Evolutionary conservation across 352 stramenopile genomes (phyloP).

Genomic region (Globisporangium okanoganense): DNA sequence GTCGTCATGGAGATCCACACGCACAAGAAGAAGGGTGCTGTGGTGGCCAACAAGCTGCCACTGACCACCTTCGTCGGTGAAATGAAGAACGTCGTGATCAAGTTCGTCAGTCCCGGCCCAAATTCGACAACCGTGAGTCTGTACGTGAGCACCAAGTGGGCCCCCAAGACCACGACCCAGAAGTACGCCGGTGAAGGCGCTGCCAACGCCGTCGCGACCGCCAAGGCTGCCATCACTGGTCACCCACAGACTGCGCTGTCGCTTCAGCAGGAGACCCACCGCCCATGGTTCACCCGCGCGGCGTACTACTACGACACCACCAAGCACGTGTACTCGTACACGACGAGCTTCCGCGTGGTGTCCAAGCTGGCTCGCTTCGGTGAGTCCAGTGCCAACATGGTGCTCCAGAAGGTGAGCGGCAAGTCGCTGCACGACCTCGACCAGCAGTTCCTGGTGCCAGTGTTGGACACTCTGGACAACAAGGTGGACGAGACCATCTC

Average conservation of each 20-base stretch:
- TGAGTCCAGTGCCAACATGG: slow-evolving; percentile 60
- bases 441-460: slow-evolving; percentile 40
- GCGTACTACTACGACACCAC: slow-evolving; percentile 81
- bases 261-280: slow-evolving; percentile 26
- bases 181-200: slow-evolving; percentile 13
- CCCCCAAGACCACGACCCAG: not conserved
- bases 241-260: slow-evolving; percentile 2
- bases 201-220: slow-evolving; percentile 14
- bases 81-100: slow-evolving; percentile 44
- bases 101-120: not conserved
- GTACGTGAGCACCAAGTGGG: slow-evolving; percentile 9
- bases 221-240: not conserved
- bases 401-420: slow-evolving; percentile 55
- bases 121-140: not conserved
- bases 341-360: slow-evolving; percentile 75
- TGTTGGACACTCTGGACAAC: slow-evolving; percentile 54
- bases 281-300: slow-evolving; percentile 64
- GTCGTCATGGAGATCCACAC: slow-evolving; percentile 45
- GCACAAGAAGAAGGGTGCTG: slow-evolving; percentile 30
- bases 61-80: slow-evolving; percentile 26
- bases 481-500: slow-evolving; percentile 56
- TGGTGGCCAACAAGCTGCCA: slow-evolving; percentile 32
- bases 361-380: slow-evolving; percentile 54
- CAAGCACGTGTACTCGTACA: slow-evolving; percentile 82
- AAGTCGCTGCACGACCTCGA: slow-evolving; percentile 63